Percentiles rank a stretch among this genome's conserved stretches.
phyloP scores from a whole-genome alignment of 768 basidiomycete species.

The Solioccasus polychromus region DNA sequence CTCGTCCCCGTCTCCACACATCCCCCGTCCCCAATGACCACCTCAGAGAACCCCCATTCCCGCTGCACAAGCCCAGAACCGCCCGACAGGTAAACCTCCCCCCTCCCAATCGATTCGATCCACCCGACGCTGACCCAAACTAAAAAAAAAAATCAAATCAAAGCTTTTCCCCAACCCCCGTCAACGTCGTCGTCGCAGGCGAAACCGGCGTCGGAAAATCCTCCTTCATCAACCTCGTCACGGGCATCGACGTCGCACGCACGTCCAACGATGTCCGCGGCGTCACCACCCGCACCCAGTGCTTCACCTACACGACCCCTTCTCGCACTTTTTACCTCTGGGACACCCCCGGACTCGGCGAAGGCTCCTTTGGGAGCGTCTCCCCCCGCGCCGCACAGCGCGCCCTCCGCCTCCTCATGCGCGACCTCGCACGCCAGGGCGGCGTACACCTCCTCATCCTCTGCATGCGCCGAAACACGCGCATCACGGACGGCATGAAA shows the following conservation, averaged over 20 bases:
- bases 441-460: conserved; percentile 26
- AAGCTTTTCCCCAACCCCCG: conserved; percentile 5
- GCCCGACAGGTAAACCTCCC: no score
- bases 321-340: conserved; percentile 20
- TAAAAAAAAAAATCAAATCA: no score
- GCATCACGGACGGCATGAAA: conserved; percentile 22
- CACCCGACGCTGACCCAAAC: no score
- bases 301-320: conserved; percentile 15
- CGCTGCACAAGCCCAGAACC: no score
- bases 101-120: no score
- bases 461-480: conserved; percentile 21
- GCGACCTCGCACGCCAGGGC: conserved; percentile 17
- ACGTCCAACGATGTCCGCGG: conserved; percentile 22
- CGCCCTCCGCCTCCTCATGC: conserved; percentile 17
- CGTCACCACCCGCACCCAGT: conserved; percentile 16
- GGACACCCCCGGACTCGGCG: conserved; percentile 24
- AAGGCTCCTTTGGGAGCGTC: conserved; percentile 23
- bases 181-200: conserved; percentile 21
- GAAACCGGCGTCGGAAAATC: conserved; percentile 27
- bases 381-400: conserved; percentile 20
- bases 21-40: no score
- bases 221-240: conserved; percentile 25
- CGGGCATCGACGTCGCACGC: conserved; percentile 10
- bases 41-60: no score
- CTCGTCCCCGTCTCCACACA: no score